These are phyloP conservation scores for Pythium dissimile DNA, from an alignment of 352 stramenopile species.

Conservation along the genomic window DNA sequence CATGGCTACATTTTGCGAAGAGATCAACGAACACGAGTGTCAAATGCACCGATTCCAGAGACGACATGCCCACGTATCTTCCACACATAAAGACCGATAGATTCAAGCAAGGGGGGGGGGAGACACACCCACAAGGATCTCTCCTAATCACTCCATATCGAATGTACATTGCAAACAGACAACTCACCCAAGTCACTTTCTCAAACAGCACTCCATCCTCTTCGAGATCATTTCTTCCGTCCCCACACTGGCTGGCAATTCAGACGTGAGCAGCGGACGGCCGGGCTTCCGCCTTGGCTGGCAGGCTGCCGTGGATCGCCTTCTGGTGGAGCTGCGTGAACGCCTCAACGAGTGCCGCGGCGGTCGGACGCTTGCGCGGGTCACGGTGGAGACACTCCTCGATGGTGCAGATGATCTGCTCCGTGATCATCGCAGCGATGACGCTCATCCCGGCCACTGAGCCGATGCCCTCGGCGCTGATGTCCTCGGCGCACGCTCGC, in stretches of 20 bases:
- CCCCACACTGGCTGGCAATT: not conserved
- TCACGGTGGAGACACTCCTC: constrained; percentile 59
- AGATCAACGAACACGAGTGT: not conserved
- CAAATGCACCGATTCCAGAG: no score
- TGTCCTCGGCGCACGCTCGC: constrained; percentile 20
- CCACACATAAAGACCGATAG: no score
- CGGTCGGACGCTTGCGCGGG: constrained; percentile 47
- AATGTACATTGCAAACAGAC: not conserved
- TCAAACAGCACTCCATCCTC: not conserved
- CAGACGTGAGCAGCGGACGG: not conserved
- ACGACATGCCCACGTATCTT: no score
- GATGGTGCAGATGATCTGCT: constrained; percentile 44
- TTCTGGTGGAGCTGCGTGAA: constrained; percentile 11
- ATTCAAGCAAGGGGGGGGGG: no score
- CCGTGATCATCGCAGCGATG: constrained; percentile 32
- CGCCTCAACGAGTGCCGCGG: constrained; percentile 4
- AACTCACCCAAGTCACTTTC: not conserved
- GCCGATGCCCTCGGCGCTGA: not conserved
- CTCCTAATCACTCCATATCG: no score
- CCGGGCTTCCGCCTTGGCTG: not conserved
- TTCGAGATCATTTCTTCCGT: not conserved
- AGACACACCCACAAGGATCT: no score
- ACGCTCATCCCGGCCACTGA: constrained; percentile 27
- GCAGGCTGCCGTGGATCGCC: not conserved
- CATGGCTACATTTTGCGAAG: not conserved